Evolutionary conservation across 2,329 filamentous ascomycete genomes (phyloP).

Genomic region (Hypoxylon sp.): DNA sequence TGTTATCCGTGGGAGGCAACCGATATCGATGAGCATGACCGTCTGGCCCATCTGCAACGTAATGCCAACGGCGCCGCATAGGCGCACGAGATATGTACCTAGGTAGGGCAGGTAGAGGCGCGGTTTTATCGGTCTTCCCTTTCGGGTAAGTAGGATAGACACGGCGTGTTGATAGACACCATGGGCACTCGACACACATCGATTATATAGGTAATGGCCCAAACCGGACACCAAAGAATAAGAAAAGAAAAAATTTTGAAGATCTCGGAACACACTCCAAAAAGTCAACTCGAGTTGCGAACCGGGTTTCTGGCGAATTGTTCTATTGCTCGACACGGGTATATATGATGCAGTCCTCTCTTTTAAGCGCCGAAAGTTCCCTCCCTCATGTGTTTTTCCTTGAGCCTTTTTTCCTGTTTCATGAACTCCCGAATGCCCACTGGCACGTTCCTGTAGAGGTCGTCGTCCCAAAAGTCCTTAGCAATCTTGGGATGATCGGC

Average conservation of each 20-base stretch:
- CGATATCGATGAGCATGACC: constrained; percentile 94
- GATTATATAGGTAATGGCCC: constrained; percentile 22
- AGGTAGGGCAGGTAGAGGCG: constrained; percentile 19
- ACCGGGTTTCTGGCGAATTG: constrained; percentile 15
- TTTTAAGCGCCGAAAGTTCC: constrained; percentile 62
- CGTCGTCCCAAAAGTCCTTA: constrained; percentile 72
- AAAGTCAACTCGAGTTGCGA: constrained; percentile 19
- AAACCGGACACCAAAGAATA: constrained; percentile 27
- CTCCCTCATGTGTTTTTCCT: constrained; percentile 77
- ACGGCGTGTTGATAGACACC: constrained; percentile 42
- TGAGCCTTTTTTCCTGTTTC: constrained; percentile 93
- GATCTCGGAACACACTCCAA: constrained; percentile 16
- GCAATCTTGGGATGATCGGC: constrained; percentile 59
- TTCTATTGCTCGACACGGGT: constrained; percentile 39
- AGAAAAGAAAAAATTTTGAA: constrained; percentile 12
- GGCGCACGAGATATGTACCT: constrained; percentile 2
- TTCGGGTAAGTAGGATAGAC: constrained; percentile 35
- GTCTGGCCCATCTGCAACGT: constrained; percentile 68
- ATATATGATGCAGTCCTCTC: constrained; percentile 36
- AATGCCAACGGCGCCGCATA: constrained; percentile 51
- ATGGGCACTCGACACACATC: constrained; percentile 35
- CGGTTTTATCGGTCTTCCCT: constrained; percentile 25
- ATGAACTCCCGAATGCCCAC: constrained; percentile 97
- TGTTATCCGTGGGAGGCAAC: constrained; percentile 98
- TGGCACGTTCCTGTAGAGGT: constrained; percentile 84